Evolutionary conservation across 495 filamentous ascomycete species (phyloP), one percentile per base, ranked within the genome.

Genomic region (Halenospora varia): DNA sequence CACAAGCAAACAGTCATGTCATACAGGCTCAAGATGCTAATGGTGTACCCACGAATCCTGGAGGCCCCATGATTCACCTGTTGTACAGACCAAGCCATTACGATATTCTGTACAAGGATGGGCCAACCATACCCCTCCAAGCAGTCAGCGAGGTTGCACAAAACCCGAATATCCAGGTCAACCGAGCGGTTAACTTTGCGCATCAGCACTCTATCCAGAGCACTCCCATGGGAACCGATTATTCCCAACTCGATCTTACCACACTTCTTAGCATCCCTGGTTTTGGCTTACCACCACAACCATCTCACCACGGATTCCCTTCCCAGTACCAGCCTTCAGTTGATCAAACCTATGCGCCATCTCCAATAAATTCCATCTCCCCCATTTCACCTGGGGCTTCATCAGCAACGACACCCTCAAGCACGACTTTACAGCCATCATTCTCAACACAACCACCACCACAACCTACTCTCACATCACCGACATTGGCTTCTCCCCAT

Each of bases 101-200:
- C 68, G 94, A 98, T 71, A 83, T 98, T 52, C 77, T 97, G 17
- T 98, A 98, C 75, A 88, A 82, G 63, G 79, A 84, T 61, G 75
- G 83, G 50, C 67, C 82, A 42, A 58, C 75, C 74, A 62, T 68
- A 67, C 58, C 72, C 73, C 62, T 75, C 71, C 70, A 71, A 66
- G 62, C 64, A 35, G 25, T 55, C n/a, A 29, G 59, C 17, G 73
- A 78, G 40, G 72, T 82, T 61, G 70, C 71, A n/a, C 77, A 74
- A 60, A 77, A 75, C 47, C 68, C 73, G 40, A 75, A 79, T 48
- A 62, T 85, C 2, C 80, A 81, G 59, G 73, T 89, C 26, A 68
- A 80, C 64, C 72, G 76, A 44, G 76, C 70, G 11, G 67, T 65
- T 13, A 64, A 60, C 46, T 75, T 77, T 47, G 70, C 67, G 26